These are phyloP conservation scores for Nectriaceae sp. DNA, from an alignment of 2,329 filamentous ascomycete species.

Conservation along the genomic window DNA sequence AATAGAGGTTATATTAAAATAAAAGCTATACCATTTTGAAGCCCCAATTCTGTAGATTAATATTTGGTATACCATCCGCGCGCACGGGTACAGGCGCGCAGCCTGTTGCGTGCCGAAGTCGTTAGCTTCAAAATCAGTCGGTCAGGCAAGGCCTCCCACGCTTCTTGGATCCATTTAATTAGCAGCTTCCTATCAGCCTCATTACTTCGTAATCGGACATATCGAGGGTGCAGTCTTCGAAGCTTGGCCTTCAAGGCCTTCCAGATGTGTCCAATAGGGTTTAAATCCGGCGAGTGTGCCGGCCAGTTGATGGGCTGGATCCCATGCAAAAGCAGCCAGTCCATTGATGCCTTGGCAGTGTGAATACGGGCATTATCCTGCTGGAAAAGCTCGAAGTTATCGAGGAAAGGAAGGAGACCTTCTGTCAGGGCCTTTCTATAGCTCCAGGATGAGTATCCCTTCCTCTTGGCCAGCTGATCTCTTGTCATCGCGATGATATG, in stretches of 20 bases:
- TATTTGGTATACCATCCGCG: not conserved
- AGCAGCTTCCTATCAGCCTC: not conserved
- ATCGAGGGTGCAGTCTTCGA: not conserved
- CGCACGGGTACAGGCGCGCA: not conserved
- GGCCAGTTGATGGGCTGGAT: not conserved
- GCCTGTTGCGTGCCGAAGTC: not conserved
- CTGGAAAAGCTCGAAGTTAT: not conserved
- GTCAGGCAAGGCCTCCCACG: not conserved
- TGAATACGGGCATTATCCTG: conserved; percentile 6
- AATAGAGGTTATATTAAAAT: not conserved
- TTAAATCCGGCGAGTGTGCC: conserved; percentile 1
- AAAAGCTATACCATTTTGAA: not conserved
- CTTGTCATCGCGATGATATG: not conserved
- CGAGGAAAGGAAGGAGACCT: not conserved
- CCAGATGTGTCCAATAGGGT: conserved; percentile 3
- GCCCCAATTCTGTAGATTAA: not conserved
- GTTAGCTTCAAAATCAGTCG: not conserved
- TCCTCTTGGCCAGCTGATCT: not conserved
- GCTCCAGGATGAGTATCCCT: not conserved
- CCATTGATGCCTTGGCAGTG: not conserved
- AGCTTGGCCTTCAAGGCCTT: not conserved
- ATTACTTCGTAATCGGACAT: not conserved
- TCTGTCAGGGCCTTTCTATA: not conserved
- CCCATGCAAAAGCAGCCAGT: not conserved
- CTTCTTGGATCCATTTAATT: not conserved